Evolutionary conservation across 2,329 filamentous ascomycete species (phyloP).

Genomic region (Cordyceps javanica): DNA sequence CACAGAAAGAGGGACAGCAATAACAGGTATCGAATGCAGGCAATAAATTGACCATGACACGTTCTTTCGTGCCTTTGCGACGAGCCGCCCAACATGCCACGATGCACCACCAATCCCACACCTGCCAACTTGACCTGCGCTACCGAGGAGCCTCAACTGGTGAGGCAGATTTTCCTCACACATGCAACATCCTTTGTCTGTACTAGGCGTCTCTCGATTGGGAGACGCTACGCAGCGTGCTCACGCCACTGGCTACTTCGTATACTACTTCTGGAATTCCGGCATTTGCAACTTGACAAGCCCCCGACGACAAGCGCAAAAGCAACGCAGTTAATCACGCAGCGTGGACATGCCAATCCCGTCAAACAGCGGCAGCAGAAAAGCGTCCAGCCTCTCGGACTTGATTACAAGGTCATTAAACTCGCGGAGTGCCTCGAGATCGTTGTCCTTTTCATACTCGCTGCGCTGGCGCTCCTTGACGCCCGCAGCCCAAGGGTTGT

Average conservation of each 20-base stretch:
- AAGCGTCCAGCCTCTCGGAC: conserved; percentile 32
- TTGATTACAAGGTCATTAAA: conserved; percentile 30
- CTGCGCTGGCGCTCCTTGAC: conserved; percentile 16
- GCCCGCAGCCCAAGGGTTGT: conserved; percentile 26
- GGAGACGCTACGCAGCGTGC: background rate
- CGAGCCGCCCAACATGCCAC: background rate
- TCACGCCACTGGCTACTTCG: background rate
- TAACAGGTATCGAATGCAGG: too few relatives aligned
- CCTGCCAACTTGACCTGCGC: background rate
- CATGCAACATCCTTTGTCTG: background rate
- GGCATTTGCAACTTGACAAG: background rate
- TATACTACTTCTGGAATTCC: background rate
- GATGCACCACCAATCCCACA: background rate
- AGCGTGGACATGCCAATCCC: conserved; percentile 35
- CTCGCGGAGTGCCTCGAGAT: conserved; percentile 25
- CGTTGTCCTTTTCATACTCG: conserved; percentile 18
- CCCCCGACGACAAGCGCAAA: too few relatives aligned
- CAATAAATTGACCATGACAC: background rate
- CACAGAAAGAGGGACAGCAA: background rate
- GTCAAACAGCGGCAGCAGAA: conserved; percentile 38
- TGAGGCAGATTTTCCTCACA: background rate
- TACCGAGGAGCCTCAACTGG: background rate
- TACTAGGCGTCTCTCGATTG: background rate
- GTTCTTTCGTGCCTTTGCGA: background rate
- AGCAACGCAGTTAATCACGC: conserved; percentile 24